Evolutionary conservation across 2,329 filamentous ascomycete genomes (phyloP).

Genomic region (Aspergillus caelatus): DNA sequence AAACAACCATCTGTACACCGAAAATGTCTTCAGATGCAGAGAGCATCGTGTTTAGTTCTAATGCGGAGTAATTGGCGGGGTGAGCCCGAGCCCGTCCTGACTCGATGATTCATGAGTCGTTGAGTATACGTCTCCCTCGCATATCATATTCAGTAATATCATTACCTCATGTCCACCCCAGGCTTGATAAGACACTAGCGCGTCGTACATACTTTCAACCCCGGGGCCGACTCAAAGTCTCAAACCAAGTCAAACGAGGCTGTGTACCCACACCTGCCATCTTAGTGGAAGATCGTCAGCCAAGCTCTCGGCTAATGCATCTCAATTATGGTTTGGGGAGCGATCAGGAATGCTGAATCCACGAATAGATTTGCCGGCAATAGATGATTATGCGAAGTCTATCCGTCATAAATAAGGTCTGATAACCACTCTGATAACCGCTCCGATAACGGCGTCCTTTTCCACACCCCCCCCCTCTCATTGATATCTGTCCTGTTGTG

Average conservation of each 20-base stretch:
- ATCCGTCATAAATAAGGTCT: neutral
- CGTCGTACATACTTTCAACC: too few relatives aligned
- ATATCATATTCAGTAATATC: conserved; percentile 4
- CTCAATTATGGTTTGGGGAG: neutral
- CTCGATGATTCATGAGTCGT: neutral
- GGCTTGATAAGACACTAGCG: conserved; percentile 2
- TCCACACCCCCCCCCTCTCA: neutral
- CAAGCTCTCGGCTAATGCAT: conserved; percentile 9
- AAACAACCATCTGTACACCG: too few relatives aligned
- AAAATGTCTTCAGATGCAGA: too few relatives aligned
- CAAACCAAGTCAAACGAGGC: neutral
- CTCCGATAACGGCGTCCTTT: neutral
- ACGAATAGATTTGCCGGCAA: neutral
- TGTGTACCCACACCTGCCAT: neutral
- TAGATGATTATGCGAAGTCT: neutral
- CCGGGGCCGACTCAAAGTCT: too few relatives aligned
- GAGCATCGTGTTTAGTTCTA: neutral
- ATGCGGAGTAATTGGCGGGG: neutral
- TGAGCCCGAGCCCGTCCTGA: neutral
- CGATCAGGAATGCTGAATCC: neutral
- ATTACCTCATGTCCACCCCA: conserved; percentile 1
- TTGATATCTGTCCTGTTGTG: neutral
- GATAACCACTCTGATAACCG: neutral
- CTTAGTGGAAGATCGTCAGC: neutral
- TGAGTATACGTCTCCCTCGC: neutral